Base-by-base conservation (phyloP, 257 asterid genomes). In the Handroanthus guayacan region DNA sequence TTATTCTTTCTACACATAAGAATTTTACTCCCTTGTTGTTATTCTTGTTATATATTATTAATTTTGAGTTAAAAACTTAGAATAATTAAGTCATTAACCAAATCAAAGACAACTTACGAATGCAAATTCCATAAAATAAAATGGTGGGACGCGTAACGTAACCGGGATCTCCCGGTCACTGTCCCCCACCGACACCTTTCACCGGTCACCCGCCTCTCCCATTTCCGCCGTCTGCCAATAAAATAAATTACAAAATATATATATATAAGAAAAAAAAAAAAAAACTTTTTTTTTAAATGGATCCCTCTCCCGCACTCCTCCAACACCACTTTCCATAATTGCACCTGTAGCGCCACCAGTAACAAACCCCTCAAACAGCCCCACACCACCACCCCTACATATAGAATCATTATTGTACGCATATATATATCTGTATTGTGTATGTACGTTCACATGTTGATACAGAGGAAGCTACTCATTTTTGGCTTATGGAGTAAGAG, bases 161-260 rank as follows among this genome's bases (percentile, higher is more conserved):
- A 87, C 92, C 87, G 91, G 92, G 68, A 82, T 62, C 67, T 72
- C 77, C 92, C 93, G 89, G 95, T 91, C 83, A 81, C 65, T 77
- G 20, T 80, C 84, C 73, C 43, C 69, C 96, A 90, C 96, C 96
- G 96, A 90, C 96, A 80, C 84, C 79, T 81, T 72, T 62, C 76
- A 76, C 85, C 88, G 83, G 87, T 83, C 78, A 75, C 74, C 52
- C 61, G 54, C 31, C 50, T 10, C 61, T 5, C 61, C 13, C 68
- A 44, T 34, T 68, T 61, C n/a, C 36, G 66, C 44, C 5, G 13
- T 34, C 11, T 18, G 2, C 5, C 9, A 69, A 52, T n/a, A 5
- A 51, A 48, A 51, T 18, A 41, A 62, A 67, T 1, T 4, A 56
- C 8, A 16, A 45, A n/a, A 9, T 12, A 52, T 2, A 54, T 37